Evolutionary conservation across 2,329 filamentous ascomycete species (phyloP), one percentile per base, ranked within the genome.

Genomic region (Aplosporella prunicola): DNA sequence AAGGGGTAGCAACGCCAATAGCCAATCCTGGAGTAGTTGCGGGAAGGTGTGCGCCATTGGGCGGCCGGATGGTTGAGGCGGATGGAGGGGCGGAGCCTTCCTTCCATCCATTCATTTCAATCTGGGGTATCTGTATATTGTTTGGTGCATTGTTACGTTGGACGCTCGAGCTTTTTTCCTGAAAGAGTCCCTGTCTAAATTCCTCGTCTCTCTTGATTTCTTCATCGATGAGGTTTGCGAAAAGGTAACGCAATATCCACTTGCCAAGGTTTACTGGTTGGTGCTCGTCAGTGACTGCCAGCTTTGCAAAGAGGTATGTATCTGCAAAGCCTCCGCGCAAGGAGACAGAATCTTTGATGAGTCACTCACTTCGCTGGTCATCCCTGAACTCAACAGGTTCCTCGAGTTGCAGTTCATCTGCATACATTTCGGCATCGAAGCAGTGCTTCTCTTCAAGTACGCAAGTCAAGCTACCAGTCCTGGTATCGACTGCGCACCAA

Each of bases 341-440:
- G 8, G n/a, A n/a, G 15, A 9, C 7, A 26, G 18, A 3, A 28
- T 23, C 11, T 5, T 1, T 20, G 10, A 16, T 20, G 5, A 42
- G n/a, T n/a, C 4, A 58, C 78, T 53, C 72, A 89, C 84, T 93
- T 64, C 91, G 77, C 63, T 96, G 89, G 50, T 98, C 91, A 50
- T 96, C 89, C 40, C 82, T 72, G 53, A 94, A 94, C 9, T 88
- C 80, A 13, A 82, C 68, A n/a, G 75, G 67, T 44, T 86, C 80
- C 9, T 82, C 73, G 38, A 89, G 49, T 26, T 78, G 69, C 23
- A 93, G 66, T 60, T 96, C 88, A 55, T 98, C 91, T 1, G 87
- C 89, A 56, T 98, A 98, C 60, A 94, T 82, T 54, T 98, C 91
- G 11, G 88, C 91, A 60, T 98, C 91, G 50, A 98, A 98, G 57